Evolutionary conservation across 2,329 filamentous ascomycete genomes (phyloP).

Genomic region (Fusarium sp.): DNA sequence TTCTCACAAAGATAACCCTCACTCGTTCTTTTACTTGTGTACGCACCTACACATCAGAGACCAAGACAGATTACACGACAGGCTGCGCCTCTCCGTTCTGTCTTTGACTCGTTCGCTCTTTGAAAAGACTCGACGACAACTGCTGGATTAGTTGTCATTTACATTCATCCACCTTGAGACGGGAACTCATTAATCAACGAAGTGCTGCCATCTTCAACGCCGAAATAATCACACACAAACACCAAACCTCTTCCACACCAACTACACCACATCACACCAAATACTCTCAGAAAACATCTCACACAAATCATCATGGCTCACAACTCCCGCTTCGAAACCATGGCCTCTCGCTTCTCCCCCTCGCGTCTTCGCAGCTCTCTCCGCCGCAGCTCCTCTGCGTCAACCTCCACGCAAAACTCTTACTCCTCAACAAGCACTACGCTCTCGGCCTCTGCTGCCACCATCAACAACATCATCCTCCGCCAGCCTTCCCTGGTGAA

Average conservation of each 20-base stretch:
- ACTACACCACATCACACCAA: background rate
- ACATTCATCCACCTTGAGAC: background rate
- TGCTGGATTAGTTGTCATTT: conserved; percentile 42
- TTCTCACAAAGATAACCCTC: conserved; percentile 19
- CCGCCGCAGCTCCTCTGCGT: conserved; percentile 62
- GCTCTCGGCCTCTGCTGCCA: conserved; percentile 57
- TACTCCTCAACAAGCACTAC: conserved; percentile 60
- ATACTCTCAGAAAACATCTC: background rate
- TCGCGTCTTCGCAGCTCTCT: conserved; percentile 63
- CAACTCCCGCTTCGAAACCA: conserved; percentile 59
- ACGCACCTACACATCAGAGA: conserved; percentile 17
- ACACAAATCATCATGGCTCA: conserved; percentile 30
- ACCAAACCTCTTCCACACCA: background rate
- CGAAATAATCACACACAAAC: background rate
- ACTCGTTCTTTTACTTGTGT: conserved; percentile 23
- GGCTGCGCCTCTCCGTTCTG: conserved; percentile 40
- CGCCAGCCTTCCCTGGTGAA: conserved; percentile 68
- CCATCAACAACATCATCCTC: conserved; percentile 70
- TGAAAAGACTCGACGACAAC: conserved; percentile 20
- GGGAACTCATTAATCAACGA: background rate
- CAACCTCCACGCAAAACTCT: conserved; percentile 45
- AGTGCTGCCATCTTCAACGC: background rate
- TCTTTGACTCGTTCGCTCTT: conserved; percentile 23
- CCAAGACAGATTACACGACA: conserved; percentile 16
- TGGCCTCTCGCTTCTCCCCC: conserved; percentile 64